Evolutionary conservation across 352 stramenopile genomes (phyloP).

Genomic region (Phytophthora idaei): DNA sequence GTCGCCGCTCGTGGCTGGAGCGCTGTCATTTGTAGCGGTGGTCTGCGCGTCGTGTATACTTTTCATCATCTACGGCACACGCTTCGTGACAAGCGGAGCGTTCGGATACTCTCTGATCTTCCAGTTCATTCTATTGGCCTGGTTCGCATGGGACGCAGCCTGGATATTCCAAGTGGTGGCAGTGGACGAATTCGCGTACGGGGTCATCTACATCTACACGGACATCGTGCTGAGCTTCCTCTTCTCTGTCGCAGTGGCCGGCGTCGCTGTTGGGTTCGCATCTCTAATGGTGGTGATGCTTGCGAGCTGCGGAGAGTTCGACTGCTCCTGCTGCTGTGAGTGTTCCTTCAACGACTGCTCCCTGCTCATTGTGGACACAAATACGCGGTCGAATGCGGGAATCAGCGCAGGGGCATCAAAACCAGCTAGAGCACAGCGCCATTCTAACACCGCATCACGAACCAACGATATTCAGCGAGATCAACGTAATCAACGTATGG

Average conservation of each 20-base stretch:
- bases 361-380: background rate
- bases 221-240: constrained; percentile 49
- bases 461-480: background rate
- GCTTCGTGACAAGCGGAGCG: constrained; percentile 30
- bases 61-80: constrained; percentile 27
- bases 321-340: constrained; percentile 2
- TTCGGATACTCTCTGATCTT: constrained; percentile 32
- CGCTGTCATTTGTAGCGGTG: constrained; percentile 28
- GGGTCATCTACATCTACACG: constrained; percentile 61
- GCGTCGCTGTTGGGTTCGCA: constrained; percentile 22
- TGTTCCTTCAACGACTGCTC: constrained; percentile 12
- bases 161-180: constrained; percentile 52
- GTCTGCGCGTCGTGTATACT: constrained; percentile 20
- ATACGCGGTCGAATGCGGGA: background rate
- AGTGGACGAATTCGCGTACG: constrained; percentile 49
- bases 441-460: background rate
- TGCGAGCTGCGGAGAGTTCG: constrained; percentile 1
- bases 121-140: constrained; percentile 44
- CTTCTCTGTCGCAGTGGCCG: constrained; percentile 27
- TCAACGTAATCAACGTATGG: constrained; percentile 12
- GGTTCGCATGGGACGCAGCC: constrained; percentile 44
- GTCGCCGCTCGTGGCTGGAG: constrained; percentile 23
- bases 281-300: constrained; percentile 25
- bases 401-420: background rate
- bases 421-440: background rate